A percentile compares a stretch with the other conserved stretches of the same genome.
Conservation (phyloP, 2,329 filamentous ascomycete species). For the Lachnellula cervina region DNA sequence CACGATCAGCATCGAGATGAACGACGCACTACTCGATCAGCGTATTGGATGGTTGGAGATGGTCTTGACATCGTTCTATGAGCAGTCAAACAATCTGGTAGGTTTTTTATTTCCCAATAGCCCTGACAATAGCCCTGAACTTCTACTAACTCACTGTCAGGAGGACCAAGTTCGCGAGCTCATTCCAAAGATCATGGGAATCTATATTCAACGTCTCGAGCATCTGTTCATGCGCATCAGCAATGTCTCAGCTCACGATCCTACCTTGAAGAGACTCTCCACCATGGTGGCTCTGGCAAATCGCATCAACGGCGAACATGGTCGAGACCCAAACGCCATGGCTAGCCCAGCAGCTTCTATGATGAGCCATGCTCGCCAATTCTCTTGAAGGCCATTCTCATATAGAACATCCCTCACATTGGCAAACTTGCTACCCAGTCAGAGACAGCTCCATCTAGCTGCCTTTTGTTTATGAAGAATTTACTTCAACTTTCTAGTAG, state of each 20-base stretch:
- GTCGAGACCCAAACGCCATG: conserved; percentile 7
- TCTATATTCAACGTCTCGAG: conserved; percentile 49
- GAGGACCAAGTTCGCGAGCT: conserved; percentile 51
- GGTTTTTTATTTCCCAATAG: conserved; percentile 12
- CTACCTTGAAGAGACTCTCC: conserved; percentile 44
- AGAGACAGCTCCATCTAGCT: conserved; percentile 4
- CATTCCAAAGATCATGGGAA: conserved; percentile 52
- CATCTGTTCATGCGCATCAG: conserved; percentile 48
- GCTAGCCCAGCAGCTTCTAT: conserved; percentile 6
- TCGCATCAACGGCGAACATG: conserved; percentile 27
- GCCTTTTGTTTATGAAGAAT: conserved; percentile 19
- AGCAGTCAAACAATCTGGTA: conserved; percentile 30
- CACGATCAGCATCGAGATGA: conserved; percentile 55
- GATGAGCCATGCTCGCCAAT: conserved; percentile 8
- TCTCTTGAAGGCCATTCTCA: conserved; percentile 3
- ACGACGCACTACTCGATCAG: conserved; percentile 47
- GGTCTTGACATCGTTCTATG: conserved; percentile 48
- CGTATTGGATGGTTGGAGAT: conserved; percentile 58
- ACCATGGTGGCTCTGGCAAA: conserved; percentile 36
- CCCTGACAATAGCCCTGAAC: neutral
- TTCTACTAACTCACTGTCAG: conserved; percentile 35
- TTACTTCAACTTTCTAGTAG: conserved; percentile 20
- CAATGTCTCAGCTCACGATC: conserved; percentile 43
- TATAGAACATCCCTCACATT: neutral
- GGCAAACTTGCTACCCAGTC: conserved; percentile 3